A percentile compares a stretch with the other conserved stretches of the same genome.
phyloP scores from a whole-genome alignment of 2,329 filamentous ascomycete species.

The Cryoendolithus antarcticus region DNA sequence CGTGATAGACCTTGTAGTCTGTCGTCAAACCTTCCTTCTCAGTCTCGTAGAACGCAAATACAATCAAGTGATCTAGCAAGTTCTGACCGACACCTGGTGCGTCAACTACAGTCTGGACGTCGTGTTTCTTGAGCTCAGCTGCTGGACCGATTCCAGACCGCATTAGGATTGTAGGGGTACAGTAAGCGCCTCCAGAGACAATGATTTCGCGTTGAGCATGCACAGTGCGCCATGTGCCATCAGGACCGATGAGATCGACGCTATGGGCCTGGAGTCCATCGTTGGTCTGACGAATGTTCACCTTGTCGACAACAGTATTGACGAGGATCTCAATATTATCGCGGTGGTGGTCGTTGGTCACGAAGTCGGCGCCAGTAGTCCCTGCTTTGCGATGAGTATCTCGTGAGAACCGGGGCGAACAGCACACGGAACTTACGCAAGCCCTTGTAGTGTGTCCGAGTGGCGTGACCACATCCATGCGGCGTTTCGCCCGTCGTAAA shows the following conservation, averaged over 20 bases:
- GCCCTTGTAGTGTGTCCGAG: constrained; percentile 41
- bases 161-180: constrained; percentile 51
- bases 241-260: constrained; percentile 28
- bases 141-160: constrained; percentile 47
- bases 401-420: too few relatives aligned
- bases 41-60: constrained; percentile 51
- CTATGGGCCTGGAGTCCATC: constrained; percentile 35
- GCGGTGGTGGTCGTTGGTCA: constrained; percentile 27
- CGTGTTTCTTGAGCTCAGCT: constrained; percentile 37
- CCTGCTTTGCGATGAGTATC: too few relatives aligned
- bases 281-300: constrained; percentile 43
- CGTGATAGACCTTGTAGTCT: constrained; percentile 46
- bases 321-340: constrained; percentile 35
- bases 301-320: constrained; percentile 42
- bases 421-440: too few relatives aligned
- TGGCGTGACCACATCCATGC: constrained; percentile 44
- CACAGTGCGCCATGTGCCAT: constrained; percentile 29
- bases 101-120: constrained; percentile 41
- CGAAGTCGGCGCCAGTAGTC: constrained; percentile 43
- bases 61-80: constrained; percentile 16
- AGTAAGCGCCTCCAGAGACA: constrained; percentile 41
- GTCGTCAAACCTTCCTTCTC: constrained; percentile 40
- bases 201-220: constrained; percentile 30
- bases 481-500: constrained; percentile 31
- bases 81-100: constrained; percentile 52